phyloP scores from a whole-genome alignment of 2,329 filamentous ascomycete genomes.

The Lasiodiplodia hormozganensis region DNA sequence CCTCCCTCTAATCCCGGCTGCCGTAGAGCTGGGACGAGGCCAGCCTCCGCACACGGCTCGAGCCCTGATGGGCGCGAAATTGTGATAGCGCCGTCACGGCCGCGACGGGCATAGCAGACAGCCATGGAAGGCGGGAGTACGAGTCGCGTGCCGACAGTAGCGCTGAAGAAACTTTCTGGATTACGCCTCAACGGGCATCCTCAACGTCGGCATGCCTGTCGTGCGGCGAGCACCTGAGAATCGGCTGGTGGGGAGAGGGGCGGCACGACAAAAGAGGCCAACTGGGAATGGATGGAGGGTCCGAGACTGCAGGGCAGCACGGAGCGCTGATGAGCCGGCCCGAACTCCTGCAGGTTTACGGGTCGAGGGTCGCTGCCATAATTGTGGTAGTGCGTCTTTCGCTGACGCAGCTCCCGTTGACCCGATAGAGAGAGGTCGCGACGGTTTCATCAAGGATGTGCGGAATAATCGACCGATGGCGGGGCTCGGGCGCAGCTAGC shows the following conservation, averaged over 20 bases:
- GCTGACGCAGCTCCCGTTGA: conserved; percentile 25
- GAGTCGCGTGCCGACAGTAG: background rate
- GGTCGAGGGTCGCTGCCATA: conserved; percentile 9
- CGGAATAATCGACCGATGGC: background rate
- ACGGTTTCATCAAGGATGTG: conserved; percentile 26
- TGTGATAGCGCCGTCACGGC: conserved; percentile 6
- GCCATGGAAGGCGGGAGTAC: background rate
- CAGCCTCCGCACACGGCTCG: conserved; percentile 15
- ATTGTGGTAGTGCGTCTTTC: conserved; percentile 10
- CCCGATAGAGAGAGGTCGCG: conserved; percentile 13
- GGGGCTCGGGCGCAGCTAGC: background rate
- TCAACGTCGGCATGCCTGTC: background rate
- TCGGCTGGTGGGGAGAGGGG: background rate
- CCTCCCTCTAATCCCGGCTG: conserved; percentile 10
- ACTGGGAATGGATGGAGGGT: background rate
- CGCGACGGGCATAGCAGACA: conserved; percentile 4
- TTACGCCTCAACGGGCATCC: conserved; percentile 1
- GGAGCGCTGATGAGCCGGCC: conserved; percentile 9
- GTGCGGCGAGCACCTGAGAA: conserved; percentile 9
- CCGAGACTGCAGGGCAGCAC: conserved; percentile 4
- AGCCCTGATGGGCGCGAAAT: conserved; percentile 20
- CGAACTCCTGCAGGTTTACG: conserved; percentile 23
- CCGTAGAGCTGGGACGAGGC: conserved; percentile 16
- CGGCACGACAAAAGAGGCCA: background rate
- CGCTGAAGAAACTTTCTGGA: background rate